phyloP scores from a whole-genome alignment of 768 basidiomycete genomes.

The Tulasnella sp. region DNA sequence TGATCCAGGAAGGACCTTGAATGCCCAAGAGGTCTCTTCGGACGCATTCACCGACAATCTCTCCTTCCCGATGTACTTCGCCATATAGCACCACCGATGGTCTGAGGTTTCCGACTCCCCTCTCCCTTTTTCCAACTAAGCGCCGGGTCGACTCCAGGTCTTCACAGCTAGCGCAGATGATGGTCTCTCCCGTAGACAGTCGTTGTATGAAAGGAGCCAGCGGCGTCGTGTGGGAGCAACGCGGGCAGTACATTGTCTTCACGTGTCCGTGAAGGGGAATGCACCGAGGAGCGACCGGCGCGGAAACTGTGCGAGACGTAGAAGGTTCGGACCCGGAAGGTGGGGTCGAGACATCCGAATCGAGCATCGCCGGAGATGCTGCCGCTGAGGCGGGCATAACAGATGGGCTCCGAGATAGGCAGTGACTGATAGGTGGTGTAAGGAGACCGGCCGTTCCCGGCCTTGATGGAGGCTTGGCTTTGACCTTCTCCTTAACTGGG shows the following conservation, averaged over 20 bases:
- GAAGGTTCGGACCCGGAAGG: conserved; percentile 17
- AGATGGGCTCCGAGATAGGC: conserved; percentile 9
- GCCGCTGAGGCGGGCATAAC: conserved; percentile 1
- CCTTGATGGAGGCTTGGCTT: not conserved
- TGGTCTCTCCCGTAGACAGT: conserved; percentile 56
- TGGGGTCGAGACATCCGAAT: conserved; percentile 10
- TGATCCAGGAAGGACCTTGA: conserved; percentile 10
- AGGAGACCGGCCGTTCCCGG: not conserved
- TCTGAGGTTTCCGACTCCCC: conserved; percentile 74
- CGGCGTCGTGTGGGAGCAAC: conserved; percentile 70
- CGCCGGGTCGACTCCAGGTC: conserved; percentile 64
- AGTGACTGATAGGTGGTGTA: conserved; percentile 5
- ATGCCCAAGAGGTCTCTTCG: conserved; percentile 70
- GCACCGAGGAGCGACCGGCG: conserved; percentile 45
- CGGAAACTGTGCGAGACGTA: not conserved
- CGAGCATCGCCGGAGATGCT: conserved; percentile 16
- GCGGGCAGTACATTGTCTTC: conserved; percentile 71
- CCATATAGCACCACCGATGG: conserved; percentile 90
- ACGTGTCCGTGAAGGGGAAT: conserved; percentile 90
- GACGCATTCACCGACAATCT: conserved; percentile 77
- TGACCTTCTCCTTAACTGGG: conserved; percentile 38
- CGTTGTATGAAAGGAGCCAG: conserved; percentile 58
- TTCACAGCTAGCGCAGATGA: conserved; percentile 79
- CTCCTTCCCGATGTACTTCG: conserved; percentile 81
- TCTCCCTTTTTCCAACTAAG: conserved; percentile 69